These are phyloP conservation scores for Parathielavia hyrcaniae DNA, from an alignment of 495 filamentous ascomycete species.

Conservation along the genomic window DNA sequence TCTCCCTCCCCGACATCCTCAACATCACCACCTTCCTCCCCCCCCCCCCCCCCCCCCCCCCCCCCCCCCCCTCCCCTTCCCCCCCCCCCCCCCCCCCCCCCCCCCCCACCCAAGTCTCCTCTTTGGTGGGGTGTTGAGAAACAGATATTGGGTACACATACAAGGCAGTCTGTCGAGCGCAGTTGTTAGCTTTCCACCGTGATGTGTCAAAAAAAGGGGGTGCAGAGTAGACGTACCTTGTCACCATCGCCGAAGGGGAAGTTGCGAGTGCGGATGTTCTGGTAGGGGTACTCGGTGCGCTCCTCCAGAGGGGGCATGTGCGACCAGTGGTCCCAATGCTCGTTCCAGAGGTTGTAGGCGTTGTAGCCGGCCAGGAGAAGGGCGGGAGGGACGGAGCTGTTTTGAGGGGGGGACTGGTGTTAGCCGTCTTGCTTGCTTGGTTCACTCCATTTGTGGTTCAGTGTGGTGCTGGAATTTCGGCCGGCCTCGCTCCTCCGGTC, in stretches of 20 bases:
- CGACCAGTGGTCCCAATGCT: constrained; percentile 93
- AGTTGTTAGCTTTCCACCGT: neutral
- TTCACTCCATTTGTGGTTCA: neutral
- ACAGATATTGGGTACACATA: constrained; percentile 28
- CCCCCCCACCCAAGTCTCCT: too few relatives aligned
- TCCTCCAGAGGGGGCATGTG: constrained; percentile 86
- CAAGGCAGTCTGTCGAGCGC: constrained; percentile 37
- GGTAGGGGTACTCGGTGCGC: constrained; percentile 81
- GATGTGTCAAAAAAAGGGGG: neutral
- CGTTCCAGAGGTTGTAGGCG: constrained; percentile 81
- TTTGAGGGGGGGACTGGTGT: constrained; percentile 15
- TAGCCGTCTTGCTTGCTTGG: neutral
- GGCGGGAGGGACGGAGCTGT: constrained; percentile 61
- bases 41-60: neutral
- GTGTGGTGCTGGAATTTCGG: constrained; percentile 1
- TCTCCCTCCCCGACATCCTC: neutral
- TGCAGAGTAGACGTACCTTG: constrained; percentile 64
- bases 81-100: neutral
- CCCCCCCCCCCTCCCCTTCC: neutral
- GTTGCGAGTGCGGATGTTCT: constrained; percentile 88
- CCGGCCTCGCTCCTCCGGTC: neutral
- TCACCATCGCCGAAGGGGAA: constrained; percentile 89
- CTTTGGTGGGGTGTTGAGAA: too few relatives aligned
- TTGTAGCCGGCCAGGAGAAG: constrained; percentile 66
- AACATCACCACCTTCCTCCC: too few relatives aligned